Evolutionary conservation across 1,284 basidiomycete genomes (phyloP).

Genomic region (Dichomitus squalens): DNA sequence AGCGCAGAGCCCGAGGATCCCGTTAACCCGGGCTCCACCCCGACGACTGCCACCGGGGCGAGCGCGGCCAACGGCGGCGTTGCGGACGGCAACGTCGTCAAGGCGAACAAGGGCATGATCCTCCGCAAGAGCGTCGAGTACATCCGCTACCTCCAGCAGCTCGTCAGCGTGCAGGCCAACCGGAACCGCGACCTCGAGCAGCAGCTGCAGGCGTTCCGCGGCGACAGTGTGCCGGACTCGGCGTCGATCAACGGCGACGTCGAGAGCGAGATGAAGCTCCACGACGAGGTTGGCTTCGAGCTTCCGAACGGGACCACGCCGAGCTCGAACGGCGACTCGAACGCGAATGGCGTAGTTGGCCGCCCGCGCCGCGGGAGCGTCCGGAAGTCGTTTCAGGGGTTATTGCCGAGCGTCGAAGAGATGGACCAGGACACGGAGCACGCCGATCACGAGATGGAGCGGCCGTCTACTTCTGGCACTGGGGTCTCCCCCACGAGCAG

Average conservation of each 20-base stretch:
- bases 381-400: slow-evolving; percentile 27
- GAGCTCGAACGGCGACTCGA: slow-evolving; percentile 1
- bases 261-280: slow-evolving; percentile 34
- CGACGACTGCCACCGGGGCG: slow-evolving; percentile 24
- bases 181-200: slow-evolving; percentile 78
- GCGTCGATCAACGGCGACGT: slow-evolving; percentile 16
- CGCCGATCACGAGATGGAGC: slow-evolving; percentile 31
- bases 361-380: slow-evolving; percentile 21
- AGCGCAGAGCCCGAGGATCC: slow-evolving; percentile 26
- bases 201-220: slow-evolving; percentile 52
- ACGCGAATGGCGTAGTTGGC: slow-evolving; percentile 2
- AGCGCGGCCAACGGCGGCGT: slow-evolving; percentile 24
- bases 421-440: slow-evolving; percentile 32
- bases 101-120: slow-evolving; percentile 92
- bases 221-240: slow-evolving; percentile 17
- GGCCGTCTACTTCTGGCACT: slow-evolving; percentile 28
- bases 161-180: slow-evolving; percentile 75
- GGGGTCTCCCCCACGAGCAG: slow-evolving; percentile 24
- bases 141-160: slow-evolving; percentile 83
- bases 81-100: slow-evolving; percentile 45
- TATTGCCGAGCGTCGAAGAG: slow-evolving; percentile 36
- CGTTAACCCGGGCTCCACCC: slow-evolving; percentile 21
- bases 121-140: slow-evolving; percentile 88
- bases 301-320: slow-evolving; percentile 18
- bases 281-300: slow-evolving; percentile 32